Evolutionary conservation across 2,329 filamentous ascomycete genomes (phyloP), one percentile per base, ranked within the genome.

Genomic region (Clarireedia sp.): DNA sequence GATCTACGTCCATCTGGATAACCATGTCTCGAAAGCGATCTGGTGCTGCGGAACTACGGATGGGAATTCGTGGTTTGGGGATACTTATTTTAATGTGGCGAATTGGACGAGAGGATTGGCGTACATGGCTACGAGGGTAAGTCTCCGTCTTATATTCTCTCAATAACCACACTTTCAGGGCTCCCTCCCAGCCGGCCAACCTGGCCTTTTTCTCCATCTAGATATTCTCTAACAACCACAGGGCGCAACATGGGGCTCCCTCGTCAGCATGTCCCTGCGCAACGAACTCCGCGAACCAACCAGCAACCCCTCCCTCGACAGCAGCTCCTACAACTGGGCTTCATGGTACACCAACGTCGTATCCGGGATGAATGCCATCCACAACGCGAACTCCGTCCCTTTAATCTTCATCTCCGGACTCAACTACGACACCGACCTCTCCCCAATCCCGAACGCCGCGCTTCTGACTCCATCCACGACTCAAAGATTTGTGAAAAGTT

Each of bases 61-160:
- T 51, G 79, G 78, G 3, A 84, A 84, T 64, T 69, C 74, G 23
- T 84, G 80, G 80, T 83, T 80, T 69, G 79, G 81, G 10, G 82
- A 86, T 63, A 74, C 68, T 0, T 74, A 82, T 62, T 87, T 84
- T 60, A 67, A 78, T 55, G 72, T 77, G 0, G 68, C 71, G 1
- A 84, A 83, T 41, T 87, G 83, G 83, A 72, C 75, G 5, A 73
- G 83, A 8, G 83, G 82, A 0, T 70, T 81, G 21, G 67, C 69
- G 0, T 86, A 78, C 63, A 85, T 87, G 78, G 78, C 81, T 0
- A 66, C 73, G 2, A 81, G 84, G 59, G 78, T 79, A 70, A 62
- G 73, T 69, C 9, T 21, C 8, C 8, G 29, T 33, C 10, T 33
- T 33, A 10, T 4, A 33, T 33, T 3, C 29, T 9, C 29, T 33